Evolutionary conservation across 768 basidiomycete genomes (phyloP).

Genomic region (Suillus subaureus): DNA sequence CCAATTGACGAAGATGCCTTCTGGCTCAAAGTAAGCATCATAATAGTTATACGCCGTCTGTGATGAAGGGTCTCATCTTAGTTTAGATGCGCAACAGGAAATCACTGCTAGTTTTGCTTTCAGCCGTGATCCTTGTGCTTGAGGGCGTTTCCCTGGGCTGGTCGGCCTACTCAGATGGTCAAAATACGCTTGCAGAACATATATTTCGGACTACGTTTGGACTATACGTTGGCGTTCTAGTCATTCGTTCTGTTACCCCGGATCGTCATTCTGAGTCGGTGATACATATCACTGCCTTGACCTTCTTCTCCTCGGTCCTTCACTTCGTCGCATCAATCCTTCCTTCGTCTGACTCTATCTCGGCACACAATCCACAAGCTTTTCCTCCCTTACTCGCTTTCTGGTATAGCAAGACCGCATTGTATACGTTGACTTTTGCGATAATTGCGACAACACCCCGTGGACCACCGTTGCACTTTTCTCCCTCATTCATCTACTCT

Average conservation of each 20-base stretch:
- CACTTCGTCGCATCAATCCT: conserved; percentile 56
- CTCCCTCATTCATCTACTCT: conserved; percentile 73
- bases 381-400: conserved; percentile 33
- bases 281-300: conserved; percentile 63
- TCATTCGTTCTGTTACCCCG: conserved; percentile 50
- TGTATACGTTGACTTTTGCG: conserved; percentile 49
- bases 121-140: conserved; percentile 49
- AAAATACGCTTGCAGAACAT: conserved; percentile 33
- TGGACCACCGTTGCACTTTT: conserved; percentile 77
- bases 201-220: conserved; percentile 40
- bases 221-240: conserved; percentile 58
- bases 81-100: conserved; percentile 42
- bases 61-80: neutral
- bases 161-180: conserved; percentile 29
- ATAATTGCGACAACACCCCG: conserved; percentile 57
- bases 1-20: conserved; percentile 64
- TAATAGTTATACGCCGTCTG: neutral
- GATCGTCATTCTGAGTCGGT: conserved; percentile 46
- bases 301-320: conserved; percentile 47
- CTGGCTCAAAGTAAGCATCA: conserved; percentile 52
- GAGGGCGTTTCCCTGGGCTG: conserved; percentile 60
- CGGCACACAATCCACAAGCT: conserved; percentile 27
- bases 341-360: conserved; percentile 46
- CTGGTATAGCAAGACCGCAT: conserved; percentile 54
- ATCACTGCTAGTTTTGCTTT: conserved; percentile 46